Evolutionary conservation across 495 filamentous ascomycete species (phyloP).

Genomic region (Durotheca rogersii): DNA sequence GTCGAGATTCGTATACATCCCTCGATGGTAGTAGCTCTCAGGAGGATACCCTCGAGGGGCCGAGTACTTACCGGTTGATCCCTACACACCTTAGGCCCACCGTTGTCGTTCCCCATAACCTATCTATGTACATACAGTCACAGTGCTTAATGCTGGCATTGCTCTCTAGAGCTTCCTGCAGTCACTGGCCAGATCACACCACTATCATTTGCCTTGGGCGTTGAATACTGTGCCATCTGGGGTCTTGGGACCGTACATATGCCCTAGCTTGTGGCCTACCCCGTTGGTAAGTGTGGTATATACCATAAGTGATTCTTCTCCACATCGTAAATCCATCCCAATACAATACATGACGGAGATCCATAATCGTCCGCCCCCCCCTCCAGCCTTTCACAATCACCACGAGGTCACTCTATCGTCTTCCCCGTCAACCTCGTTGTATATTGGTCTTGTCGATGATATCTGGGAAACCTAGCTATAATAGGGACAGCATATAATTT

Average conservation of each 20-base stretch:
- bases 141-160: constrained; percentile 32
- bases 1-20: constrained; percentile 30
- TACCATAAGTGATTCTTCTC: constrained; percentile 30
- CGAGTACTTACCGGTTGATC: constrained; percentile 33
- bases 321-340: constrained; percentile 33
- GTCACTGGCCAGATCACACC: constrained; percentile 29
- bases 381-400: constrained; percentile 23
- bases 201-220: constrained; percentile 27
- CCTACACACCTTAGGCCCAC: constrained; percentile 30
- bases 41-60: constrained; percentile 23
- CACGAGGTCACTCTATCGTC: constrained; percentile 24
- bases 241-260: constrained; percentile 21
- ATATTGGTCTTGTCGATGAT: constrained; percentile 11
- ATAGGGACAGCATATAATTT: constrained; percentile 15
- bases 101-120: constrained; percentile 33
- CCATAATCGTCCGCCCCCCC: constrained; percentile 18
- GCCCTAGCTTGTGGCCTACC: constrained; percentile 29
- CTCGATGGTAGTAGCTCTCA: too few species aligned
- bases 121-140: too few species aligned
- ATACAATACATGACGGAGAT: constrained; percentile 34
- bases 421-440: constrained; percentile 12
- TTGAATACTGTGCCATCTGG: constrained; percentile 31
- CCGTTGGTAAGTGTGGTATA: constrained; percentile 28
- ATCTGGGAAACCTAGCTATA: constrained; percentile 15
- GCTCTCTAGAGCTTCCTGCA: constrained; percentile 27